Percentiles rank a stretch among this genome's conserved stretches.
phyloP scores from a whole-genome alignment of 2,329 filamentous ascomycete genomes.

The Penicillium sclerotiorum region DNA sequence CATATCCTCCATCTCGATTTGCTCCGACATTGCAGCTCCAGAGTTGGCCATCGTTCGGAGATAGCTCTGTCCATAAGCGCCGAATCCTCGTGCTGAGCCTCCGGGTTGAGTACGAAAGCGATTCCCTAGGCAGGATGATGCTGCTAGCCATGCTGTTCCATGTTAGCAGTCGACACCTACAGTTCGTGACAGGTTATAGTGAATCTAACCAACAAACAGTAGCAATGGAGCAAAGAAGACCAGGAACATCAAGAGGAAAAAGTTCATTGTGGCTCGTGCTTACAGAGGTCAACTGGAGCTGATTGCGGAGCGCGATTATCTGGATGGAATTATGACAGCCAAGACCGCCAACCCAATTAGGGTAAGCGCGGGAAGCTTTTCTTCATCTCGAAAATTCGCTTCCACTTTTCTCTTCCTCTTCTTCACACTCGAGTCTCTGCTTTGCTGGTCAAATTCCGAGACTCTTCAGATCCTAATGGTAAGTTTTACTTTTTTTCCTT shows the following conservation, averaged over 20 bases:
- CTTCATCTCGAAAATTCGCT: slow-evolving; percentile 20
- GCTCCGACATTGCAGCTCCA: slow-evolving; percentile 59
- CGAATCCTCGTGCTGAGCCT: slow-evolving; percentile 47
- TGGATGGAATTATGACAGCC: too few species aligned
- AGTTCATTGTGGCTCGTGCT: slow-evolving; percentile 37
- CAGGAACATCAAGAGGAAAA: slow-evolving; percentile 38
- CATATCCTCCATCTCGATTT: slow-evolving; percentile 66
- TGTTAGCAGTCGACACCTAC: slow-evolving; percentile 23
- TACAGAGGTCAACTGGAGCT: too few species aligned
- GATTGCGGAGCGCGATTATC: too few species aligned
- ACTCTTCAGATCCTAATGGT: slow-evolving; percentile 31
- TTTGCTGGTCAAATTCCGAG: slow-evolving; percentile 34
- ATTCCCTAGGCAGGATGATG: slow-evolving; percentile 60
- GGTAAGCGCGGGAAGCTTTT: slow-evolving; percentile 20
- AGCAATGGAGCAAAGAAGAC: slow-evolving; percentile 43
- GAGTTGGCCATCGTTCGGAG: slow-evolving; percentile 59
- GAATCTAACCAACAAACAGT: slow-evolving; percentile 37
- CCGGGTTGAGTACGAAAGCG: slow-evolving; percentile 53
- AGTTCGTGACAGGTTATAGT: not conserved
- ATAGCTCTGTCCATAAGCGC: slow-evolving; percentile 59
- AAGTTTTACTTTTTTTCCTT: slow-evolving; percentile 20
- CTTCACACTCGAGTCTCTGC: slow-evolving; percentile 19
- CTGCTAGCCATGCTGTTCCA: slow-evolving; percentile 50
- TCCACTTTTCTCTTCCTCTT: slow-evolving; percentile 19
- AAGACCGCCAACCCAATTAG: slow-evolving; percentile 13